Percentiles rank a stretch among this genome's conserved stretches.
These are phyloP conservation scores for Naganishia sp. DNA, from an alignment of 1,284 basidiomycete genomes.

Conservation along the genomic window DNA sequence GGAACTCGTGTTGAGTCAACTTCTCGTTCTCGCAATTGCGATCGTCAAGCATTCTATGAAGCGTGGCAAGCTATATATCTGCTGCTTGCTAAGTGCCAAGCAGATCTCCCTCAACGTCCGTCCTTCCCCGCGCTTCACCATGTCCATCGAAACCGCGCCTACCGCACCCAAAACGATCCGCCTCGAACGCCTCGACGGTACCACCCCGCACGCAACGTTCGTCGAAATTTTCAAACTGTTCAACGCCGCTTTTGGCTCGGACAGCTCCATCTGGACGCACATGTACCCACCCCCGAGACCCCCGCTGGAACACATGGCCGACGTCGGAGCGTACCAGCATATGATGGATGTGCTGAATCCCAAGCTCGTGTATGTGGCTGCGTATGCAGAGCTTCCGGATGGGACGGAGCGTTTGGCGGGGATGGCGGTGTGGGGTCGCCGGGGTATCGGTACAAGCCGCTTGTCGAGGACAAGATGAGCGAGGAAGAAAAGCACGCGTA, in stretches of 20 bases:
- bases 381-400: background rate
- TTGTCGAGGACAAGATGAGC: constrained; percentile 6
- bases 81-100: background rate
- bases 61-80: background rate
- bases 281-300: constrained; percentile 21
- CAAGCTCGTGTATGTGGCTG: background rate
- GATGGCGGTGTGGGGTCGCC: constrained; percentile 19
- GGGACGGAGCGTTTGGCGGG: constrained; percentile 7
- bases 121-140: background rate
- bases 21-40: background rate
- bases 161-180: constrained; percentile 9
- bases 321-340: constrained; percentile 4
- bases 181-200: constrained; percentile 14
- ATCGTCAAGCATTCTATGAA: background rate
- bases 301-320: background rate
- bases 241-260: constrained; percentile 5
- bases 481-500: constrained; percentile 22
- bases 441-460: constrained; percentile 9
- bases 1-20: constrained; percentile 9
- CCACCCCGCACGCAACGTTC: constrained; percentile 3
- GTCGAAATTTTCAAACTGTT: constrained; percentile 11
- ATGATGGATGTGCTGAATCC: background rate
- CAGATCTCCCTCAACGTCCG: background rate
- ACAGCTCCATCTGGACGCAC: constrained; percentile 14
- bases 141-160: background rate